Percentiles rank a stretch among this genome's conserved stretches.
Conservation (phyloP, 2,329 filamentous ascomycete genomes). For the Venturiaceae sp. region DNA sequence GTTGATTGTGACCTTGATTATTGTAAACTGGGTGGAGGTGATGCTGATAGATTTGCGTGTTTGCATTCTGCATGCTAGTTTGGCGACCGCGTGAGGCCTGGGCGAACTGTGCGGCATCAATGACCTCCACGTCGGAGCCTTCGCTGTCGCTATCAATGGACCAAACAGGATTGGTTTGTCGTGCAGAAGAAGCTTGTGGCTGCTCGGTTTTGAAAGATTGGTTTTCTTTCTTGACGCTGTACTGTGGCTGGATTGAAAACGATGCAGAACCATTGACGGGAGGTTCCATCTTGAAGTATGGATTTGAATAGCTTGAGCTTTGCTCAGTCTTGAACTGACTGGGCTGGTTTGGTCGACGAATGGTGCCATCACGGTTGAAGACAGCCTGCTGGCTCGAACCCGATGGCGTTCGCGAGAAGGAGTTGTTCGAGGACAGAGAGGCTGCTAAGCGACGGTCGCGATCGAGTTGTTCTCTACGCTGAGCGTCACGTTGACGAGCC, state of each 20-base stretch:
- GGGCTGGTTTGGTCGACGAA: background rate
- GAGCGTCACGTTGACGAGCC: background rate
- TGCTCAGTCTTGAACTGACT: background rate
- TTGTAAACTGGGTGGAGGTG: background rate
- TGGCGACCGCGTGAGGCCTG: background rate
- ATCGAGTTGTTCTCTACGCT: background rate
- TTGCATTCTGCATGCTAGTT: background rate
- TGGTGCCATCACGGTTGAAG: background rate
- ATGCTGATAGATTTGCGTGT: background rate
- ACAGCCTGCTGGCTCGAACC: background rate
- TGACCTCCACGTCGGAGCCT: background rate
- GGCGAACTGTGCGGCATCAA: background rate
- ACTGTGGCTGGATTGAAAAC: background rate
- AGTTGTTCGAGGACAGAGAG: background rate
- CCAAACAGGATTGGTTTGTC: background rate
- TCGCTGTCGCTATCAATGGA: slow-evolving; percentile 1
- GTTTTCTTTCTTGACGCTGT: background rate
- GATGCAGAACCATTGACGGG: background rate
- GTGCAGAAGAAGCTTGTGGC: background rate
- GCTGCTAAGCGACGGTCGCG: background rate
- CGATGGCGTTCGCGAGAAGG: background rate
- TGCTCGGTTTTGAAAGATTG: background rate
- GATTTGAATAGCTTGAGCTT: background rate
- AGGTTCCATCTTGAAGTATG: background rate
- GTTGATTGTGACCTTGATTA: background rate